Conservation (phyloP, 495 filamentous ascomycete genomes). For the Schizothecium vesticola region DNA sequence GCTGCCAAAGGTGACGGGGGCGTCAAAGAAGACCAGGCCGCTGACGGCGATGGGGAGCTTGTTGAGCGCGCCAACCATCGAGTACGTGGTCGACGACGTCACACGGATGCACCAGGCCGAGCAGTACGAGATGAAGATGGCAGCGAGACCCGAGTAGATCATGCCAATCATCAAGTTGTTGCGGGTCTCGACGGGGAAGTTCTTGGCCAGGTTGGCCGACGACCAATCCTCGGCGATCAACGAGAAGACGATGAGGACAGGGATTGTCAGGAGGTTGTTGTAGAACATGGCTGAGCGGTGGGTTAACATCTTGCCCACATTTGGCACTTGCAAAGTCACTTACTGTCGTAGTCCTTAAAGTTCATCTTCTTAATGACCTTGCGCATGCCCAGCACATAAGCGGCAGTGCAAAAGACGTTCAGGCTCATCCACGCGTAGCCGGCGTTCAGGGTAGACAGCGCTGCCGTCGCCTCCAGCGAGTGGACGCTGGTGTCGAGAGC, state of each 20-base stretch:
- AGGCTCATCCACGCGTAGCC: slow-evolving; percentile 98
- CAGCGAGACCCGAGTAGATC: slow-evolving; percentile 87
- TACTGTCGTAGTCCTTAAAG: slow-evolving; percentile 99
- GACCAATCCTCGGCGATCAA: slow-evolving; percentile 91
- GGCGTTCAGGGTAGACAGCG: slow-evolving; percentile 85
- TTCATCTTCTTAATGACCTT: slow-evolving; percentile 99
- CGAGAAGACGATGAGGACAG: slow-evolving; percentile 78
- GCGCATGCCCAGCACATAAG: slow-evolving; percentile 88
- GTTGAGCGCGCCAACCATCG: slow-evolving; percentile 96
- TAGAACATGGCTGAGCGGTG: slow-evolving; percentile 88
- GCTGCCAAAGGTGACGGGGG: slow-evolving; percentile 85
- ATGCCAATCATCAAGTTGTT: slow-evolving; percentile 78
- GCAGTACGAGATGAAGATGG: slow-evolving; percentile 97
- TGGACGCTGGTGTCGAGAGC: slow-evolving; percentile 61
- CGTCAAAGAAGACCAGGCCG: slow-evolving; percentile 91
- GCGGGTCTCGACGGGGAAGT: slow-evolving; percentile 77
- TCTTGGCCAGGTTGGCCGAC: slow-evolving; percentile 68
- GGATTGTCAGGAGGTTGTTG: slow-evolving; percentile 98
- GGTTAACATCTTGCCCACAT: slow-evolving; percentile 7
- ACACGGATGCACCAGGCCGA: slow-evolving; percentile 98
- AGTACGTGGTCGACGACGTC: slow-evolving; percentile 94
- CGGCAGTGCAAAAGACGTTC: slow-evolving; percentile 93
- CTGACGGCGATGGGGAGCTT: slow-evolving; percentile 92
- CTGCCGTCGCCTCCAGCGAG: slow-evolving; percentile 57
- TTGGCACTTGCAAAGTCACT: slow-evolving; percentile 31